Evolutionary conservation across 2,329 filamentous ascomycete genomes (phyloP).

Genomic region (Colletotrichum filicis): DNA sequence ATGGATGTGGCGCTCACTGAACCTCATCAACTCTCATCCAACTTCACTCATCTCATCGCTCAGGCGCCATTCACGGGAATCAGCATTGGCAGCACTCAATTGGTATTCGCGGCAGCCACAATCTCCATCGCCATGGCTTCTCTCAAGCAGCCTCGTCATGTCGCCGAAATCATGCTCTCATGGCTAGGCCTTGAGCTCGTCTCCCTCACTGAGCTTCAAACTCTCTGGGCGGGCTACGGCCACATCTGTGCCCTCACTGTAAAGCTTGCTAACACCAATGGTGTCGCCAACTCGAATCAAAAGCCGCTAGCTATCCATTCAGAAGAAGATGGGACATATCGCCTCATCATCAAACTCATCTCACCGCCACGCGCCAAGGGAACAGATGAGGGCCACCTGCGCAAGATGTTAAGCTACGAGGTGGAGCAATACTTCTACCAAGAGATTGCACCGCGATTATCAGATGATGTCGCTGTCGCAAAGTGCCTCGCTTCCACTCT

Average conservation of each 20-base stretch:
- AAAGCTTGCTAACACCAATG: conserved; percentile 37
- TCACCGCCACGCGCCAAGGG: conserved; percentile 54
- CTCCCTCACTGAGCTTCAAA: conserved; percentile 51
- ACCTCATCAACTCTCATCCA: conserved; percentile 7
- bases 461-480: conserved; percentile 57
- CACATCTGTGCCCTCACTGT: conserved; percentile 67
- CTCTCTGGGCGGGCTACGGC: conserved; percentile 63
- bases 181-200: conserved; percentile 53
- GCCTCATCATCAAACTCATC: conserved; percentile 70
- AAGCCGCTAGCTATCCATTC: conserved; percentile 36
- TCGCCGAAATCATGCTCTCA: conserved; percentile 53
- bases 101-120: background rate
- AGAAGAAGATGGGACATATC: conserved; percentile 41
- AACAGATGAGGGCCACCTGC: conserved; percentile 69
- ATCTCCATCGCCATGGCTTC: conserved; percentile 13
- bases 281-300: background rate
- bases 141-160: conserved; percentile 41
- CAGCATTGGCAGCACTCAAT: background rate
- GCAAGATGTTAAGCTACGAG: conserved; percentile 75
- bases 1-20: conserved; percentile 16
- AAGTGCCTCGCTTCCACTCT: conserved; percentile 59
- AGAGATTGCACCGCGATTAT: conserved; percentile 61
- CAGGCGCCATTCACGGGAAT: background rate
- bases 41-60: conserved; percentile 20
- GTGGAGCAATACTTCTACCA: conserved; percentile 75